Evolutionary conservation across 805 yeast genomes (phyloP), one percentile per base, ranked within the genome.

Genomic region (Nakazawaea holstii): DNA sequence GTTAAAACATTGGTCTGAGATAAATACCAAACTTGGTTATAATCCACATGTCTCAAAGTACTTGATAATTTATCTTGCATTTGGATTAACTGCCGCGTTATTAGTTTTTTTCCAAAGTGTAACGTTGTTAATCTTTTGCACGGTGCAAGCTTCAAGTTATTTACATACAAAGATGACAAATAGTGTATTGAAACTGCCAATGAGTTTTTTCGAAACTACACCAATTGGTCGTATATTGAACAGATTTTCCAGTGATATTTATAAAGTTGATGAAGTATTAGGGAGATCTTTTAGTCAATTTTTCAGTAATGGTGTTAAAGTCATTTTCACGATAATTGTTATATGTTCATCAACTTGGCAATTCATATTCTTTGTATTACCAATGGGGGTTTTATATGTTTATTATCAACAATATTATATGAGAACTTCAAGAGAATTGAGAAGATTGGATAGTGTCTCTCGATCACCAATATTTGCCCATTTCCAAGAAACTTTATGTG

Each of bases 201-300:
- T 87, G 95, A 72, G 84, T 14, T 87, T 87, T 63, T 87, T 87
- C 57, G 95, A 87, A 62, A 84, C 94, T 4, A 87, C 95, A 0
- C 95, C 95, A 45, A 79, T 86, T 52, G 95, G 95, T 31, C 75
- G 95, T 65, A 77, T 87, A 48, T 67, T 87, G 64, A 87, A 87
- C 68, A 72, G 95, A 59, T 87, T 87, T 61, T 84, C 94, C 8
- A 86, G 79, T 59, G 95, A 87, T 69, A 74, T 87, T 45, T 84
- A 84, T 64, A 83, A 84, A 60, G 79, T 87, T 46, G 95, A 87
- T 64, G 90, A 84, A 59, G 69, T 72, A 28, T 68, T 76, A 53
- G 84, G 85, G 8, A 69, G 86, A 62, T 80, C 80, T 0, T 79
- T 82, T 56, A 72, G 79, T n/a, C 75, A 76, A 67, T 82, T 82